phyloP scores from a whole-genome alignment of 2,329 filamentous ascomycete genomes.

The Sporothrix mexicana region DNA sequence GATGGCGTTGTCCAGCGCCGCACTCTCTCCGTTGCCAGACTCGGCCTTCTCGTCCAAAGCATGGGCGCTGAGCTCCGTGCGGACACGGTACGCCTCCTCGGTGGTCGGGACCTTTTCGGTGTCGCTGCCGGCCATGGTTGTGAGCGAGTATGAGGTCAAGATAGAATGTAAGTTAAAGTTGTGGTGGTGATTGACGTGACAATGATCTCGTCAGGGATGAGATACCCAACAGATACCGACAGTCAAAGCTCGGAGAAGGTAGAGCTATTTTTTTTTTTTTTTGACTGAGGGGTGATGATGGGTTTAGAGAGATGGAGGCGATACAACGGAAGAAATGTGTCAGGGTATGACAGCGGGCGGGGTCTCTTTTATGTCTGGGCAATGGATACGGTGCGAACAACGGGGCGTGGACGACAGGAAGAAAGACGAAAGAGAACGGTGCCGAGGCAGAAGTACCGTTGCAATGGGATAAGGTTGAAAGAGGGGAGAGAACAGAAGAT shows the following conservation, averaged over 20 bases:
- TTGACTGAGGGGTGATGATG: background rate
- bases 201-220: background rate
- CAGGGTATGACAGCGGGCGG: background rate
- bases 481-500: background rate
- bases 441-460: slow-evolving; percentile 17
- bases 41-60: slow-evolving; percentile 28
- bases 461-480: background rate
- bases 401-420: background rate
- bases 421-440: background rate
- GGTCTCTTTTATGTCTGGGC: background rate
- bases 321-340: background rate
- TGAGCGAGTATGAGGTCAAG: background rate
- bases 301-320: background rate
- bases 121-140: slow-evolving; percentile 23
- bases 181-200: background rate
- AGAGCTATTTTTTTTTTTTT: background rate
- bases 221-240: background rate
- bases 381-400: background rate
- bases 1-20: slow-evolving; percentile 31
- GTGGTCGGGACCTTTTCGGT: slow-evolving; percentile 26
- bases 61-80: slow-evolving; percentile 36
- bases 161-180: background rate
- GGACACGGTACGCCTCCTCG: slow-evolving; percentile 38
- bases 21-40: background rate
- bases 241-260: background rate